These are phyloP conservation scores for Curvularia hawaiiensis DNA, from an alignment of 2,329 filamentous ascomycete species.

Conservation along the genomic window DNA sequence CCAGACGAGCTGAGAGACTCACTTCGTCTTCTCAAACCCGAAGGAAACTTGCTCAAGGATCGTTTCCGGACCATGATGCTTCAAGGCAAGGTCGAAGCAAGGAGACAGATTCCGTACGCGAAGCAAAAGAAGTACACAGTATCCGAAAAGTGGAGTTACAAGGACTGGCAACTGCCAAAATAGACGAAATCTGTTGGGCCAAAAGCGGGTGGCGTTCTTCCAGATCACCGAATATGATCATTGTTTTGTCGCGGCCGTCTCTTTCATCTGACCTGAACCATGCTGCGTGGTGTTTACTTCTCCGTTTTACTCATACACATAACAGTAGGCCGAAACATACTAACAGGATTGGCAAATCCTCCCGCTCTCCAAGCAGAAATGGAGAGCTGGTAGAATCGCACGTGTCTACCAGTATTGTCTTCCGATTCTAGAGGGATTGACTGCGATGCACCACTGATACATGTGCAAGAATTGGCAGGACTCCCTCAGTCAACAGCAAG, in stretches of 20 bases:
- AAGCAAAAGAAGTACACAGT: slow-evolving; percentile 81
- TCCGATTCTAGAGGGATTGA: not conserved
- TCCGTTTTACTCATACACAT: not conserved
- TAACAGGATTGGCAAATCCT: not conserved
- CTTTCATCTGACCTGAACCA: not conserved
- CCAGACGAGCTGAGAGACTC: slow-evolving; percentile 58
- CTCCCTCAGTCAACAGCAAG: not conserved
- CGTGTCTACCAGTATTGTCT: not conserved
- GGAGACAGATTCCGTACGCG: slow-evolving; percentile 77
- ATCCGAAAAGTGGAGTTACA: slow-evolving; percentile 97
- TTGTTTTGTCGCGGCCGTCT: not conserved
- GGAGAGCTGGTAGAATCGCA: not conserved
- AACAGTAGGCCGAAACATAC: not conserved
- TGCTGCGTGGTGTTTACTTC: not conserved
- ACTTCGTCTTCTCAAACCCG: slow-evolving; percentile 69
- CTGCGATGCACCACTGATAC: too few relatives aligned
- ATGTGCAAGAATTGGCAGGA: not conserved
- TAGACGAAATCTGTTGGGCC: not conserved
- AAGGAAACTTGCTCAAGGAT: slow-evolving; percentile 94
- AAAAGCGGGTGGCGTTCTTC: not conserved
- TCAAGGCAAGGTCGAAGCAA: slow-evolving; percentile 84
- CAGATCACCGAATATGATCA: not conserved
- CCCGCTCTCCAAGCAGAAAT: not conserved
- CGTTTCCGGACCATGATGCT: slow-evolving; percentile 88
- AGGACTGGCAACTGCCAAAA: slow-evolving; percentile 74